Percentiles rank a stretch among this genome's conserved stretches.
These are phyloP conservation scores for Goffeauzyma gilvescens DNA, from an alignment of 768 basidiomycete species.

Conservation along the genomic window DNA sequence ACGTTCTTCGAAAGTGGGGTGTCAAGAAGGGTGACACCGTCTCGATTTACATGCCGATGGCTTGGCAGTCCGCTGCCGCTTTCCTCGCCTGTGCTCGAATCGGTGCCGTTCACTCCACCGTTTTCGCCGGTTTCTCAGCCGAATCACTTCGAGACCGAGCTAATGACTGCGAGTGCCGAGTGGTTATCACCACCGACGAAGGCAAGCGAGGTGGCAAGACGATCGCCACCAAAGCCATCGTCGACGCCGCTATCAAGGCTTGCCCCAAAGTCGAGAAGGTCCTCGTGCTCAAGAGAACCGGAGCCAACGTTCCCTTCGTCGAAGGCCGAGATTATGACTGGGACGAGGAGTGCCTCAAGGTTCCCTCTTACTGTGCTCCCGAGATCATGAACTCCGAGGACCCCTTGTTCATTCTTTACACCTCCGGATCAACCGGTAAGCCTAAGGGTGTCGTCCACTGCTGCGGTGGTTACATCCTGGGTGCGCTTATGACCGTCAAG, in stretches of 20 bases:
- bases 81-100: conserved; percentile 96
- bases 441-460: conserved; percentile 80
- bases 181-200: conserved; percentile 92
- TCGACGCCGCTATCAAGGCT: conserved; percentile 70
- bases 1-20: conserved; percentile 72
- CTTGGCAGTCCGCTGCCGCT: conserved; percentile 64
- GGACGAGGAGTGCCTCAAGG: conserved; percentile 75
- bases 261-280: conserved; percentile 76
- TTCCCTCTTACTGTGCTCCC: conserved; percentile 69
- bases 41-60: conserved; percentile 29
- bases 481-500: conserved; percentile 79
- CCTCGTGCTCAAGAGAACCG: conserved; percentile 72
- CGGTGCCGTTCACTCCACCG: conserved; percentile 87
- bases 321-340: conserved; percentile 83
- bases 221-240: conserved; percentile 53
- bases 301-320: conserved; percentile 59
- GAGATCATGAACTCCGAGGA: conserved; percentile 83
- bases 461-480: conserved; percentile 55
- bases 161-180: conserved; percentile 66
- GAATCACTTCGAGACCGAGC: conserved; percentile 86
- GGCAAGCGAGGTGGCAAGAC: conserved; percentile 82
- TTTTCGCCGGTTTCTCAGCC: conserved; percentile 91
- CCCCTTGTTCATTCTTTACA: conserved; percentile 95
- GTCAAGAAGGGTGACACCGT: conserved; percentile 73
- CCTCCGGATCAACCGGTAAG: conserved; percentile 82